Conservation (phyloP, 2,329 filamentous ascomycete species). For the Macrophomina tecta region DNA sequence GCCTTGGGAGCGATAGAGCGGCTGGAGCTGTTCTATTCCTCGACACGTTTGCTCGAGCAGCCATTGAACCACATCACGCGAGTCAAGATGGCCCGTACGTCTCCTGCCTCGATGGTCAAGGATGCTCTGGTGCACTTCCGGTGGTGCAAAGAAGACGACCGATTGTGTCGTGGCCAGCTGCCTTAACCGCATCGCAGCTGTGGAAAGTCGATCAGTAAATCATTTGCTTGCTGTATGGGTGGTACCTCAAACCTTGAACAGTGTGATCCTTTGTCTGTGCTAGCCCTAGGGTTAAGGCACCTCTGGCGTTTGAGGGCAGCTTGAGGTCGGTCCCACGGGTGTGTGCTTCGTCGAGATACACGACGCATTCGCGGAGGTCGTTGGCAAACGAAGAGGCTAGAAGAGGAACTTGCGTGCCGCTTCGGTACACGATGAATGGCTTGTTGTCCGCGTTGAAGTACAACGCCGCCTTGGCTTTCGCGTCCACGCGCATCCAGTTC, state of each 20-base stretch:
- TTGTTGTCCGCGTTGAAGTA: constrained; percentile 60
- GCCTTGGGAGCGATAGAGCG: constrained; percentile 66
- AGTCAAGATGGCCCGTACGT: constrained; percentile 46
- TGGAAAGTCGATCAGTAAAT: constrained; percentile 41
- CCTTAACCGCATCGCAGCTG: constrained; percentile 70
- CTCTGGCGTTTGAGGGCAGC: constrained; percentile 54
- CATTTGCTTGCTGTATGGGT: constrained; percentile 61
- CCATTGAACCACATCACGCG: constrained; percentile 64
- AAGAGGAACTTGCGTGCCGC: constrained; percentile 50
- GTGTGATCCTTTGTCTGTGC: constrained; percentile 66
- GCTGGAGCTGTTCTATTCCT: constrained; percentile 63
- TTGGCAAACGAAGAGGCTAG: constrained; percentile 62
- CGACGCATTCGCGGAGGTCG: constrained; percentile 58
- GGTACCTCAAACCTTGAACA: constrained; percentile 63
- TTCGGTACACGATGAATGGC: constrained; percentile 53
- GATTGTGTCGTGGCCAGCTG: constrained; percentile 43
- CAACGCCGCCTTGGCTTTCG: constrained; percentile 55
- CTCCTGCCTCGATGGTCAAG: constrained; percentile 49
- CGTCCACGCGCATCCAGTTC: constrained; percentile 58
- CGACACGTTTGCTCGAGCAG: constrained; percentile 68
- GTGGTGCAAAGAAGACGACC: constrained; percentile 9
- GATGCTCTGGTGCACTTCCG: constrained; percentile 66
- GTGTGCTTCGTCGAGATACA: constrained; percentile 68
- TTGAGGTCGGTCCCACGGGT: constrained; percentile 67
- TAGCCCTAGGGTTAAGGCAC: constrained; percentile 63